These are phyloP conservation scores for Sclerotinia spermophila DNA, from an alignment of 2,329 filamentous ascomycete genomes.

Conservation along the genomic window DNA sequence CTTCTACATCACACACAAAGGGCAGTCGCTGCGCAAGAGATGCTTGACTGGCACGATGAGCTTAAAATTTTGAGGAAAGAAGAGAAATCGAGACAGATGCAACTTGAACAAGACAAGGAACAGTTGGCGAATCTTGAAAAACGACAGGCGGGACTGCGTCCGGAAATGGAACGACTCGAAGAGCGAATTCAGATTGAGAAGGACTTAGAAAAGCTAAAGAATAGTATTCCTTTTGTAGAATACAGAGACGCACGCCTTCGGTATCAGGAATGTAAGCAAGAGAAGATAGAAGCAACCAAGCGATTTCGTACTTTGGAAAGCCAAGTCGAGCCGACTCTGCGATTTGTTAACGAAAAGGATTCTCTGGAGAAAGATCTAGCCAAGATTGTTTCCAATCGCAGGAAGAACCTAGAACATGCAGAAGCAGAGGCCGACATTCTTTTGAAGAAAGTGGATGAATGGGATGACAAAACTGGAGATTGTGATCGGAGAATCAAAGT, in stretches of 20 bases:
- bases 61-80: conserved; percentile 68
- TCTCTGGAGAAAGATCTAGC: conserved; percentile 59
- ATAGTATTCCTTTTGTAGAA: conserved; percentile 60
- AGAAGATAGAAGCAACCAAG: conserved; percentile 50
- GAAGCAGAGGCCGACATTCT: conserved; percentile 48
- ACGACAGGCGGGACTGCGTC: conserved; percentile 69
- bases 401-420: conserved; percentile 49
- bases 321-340: conserved; percentile 63
- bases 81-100: conserved; percentile 61
- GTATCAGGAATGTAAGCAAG: conserved; percentile 51
- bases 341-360: conserved; percentile 66
- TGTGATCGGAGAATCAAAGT: conserved; percentile 47
- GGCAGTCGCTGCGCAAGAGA: conserved; percentile 77
- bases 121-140: conserved; percentile 64
- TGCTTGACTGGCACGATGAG: conserved; percentile 72
- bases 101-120: conserved; percentile 57
- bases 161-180: conserved; percentile 77
- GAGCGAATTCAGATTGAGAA: conserved; percentile 68
- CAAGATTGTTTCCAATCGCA: conserved; percentile 52
- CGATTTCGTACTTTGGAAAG: conserved; percentile 59
- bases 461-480: conserved; percentile 39
- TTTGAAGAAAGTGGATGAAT: conserved; percentile 41
- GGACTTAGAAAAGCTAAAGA: conserved; percentile 61
- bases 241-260: conserved; percentile 55
- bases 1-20: conserved; percentile 82